A percentile compares a stretch with the other conserved stretches of the same genome.
These are phyloP conservation scores for Herpomyces periplanetae DNA, from an alignment of 2,329 filamentous ascomycete genomes.

Conservation along the genomic window DNA sequence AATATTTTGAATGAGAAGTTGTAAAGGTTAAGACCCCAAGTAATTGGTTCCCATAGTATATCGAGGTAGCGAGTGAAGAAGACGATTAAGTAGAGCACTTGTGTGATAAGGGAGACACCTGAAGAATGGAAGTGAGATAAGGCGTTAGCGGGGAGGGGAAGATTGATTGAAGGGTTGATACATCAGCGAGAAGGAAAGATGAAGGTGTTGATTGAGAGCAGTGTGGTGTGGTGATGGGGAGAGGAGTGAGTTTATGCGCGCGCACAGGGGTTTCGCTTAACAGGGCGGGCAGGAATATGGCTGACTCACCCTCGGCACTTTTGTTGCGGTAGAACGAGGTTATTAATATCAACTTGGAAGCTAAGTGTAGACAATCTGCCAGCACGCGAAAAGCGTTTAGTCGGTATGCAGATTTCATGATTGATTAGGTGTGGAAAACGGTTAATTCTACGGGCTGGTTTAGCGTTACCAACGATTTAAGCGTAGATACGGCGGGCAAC, in stretches of 20 bases:
- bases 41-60: conserved; percentile 16
- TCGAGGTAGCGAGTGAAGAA: conserved; percentile 64
- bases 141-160: neutral
- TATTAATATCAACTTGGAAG: conserved; percentile 63
- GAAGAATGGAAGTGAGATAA: conserved; percentile 1
- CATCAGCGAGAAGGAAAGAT: conserved; percentile 1
- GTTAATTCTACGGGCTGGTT: no score
- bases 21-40: conserved; percentile 12
- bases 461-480: no score
- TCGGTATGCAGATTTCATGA: no score
- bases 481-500: no score
- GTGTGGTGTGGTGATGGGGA: no score
- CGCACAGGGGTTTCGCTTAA: no score
- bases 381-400: conserved; percentile 26
- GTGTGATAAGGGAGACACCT: conserved; percentile 69
- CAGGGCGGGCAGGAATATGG: conserved; percentile 1
- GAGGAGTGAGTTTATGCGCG: no score
- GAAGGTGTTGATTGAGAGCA: no score
- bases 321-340: conserved; percentile 57
- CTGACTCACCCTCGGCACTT: conserved; percentile 29
- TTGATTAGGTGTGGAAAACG: no score
- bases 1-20: conserved; percentile 59
- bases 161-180: conserved; percentile 3
- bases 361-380: conserved; percentile 45
- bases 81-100: conserved; percentile 48